Conservation (phyloP, 176 grass and related monocot genomes). For the Musa acuminata region DNA sequence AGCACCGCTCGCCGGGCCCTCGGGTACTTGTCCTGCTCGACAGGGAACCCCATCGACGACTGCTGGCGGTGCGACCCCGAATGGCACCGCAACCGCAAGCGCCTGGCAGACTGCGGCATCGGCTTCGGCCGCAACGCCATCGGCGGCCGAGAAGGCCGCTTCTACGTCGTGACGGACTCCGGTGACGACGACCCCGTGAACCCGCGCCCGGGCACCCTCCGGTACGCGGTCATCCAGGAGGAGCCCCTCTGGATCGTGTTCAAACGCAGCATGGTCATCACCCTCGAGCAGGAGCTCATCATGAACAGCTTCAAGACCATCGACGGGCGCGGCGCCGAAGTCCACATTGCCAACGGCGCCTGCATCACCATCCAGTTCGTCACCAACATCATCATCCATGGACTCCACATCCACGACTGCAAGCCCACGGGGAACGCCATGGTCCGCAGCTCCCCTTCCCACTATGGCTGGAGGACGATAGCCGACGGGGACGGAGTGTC, state of each 20-base stretch:
- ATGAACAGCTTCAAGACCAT: slow-evolving; percentile 28
- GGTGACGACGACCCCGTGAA: slow-evolving; percentile 22
- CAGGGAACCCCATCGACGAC: slow-evolving; percentile 20
- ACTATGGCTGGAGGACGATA: slow-evolving; percentile 19
- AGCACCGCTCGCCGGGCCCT: slow-evolving; percentile 8
- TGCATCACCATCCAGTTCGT: slow-evolving; percentile 21
- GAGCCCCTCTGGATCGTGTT: slow-evolving; percentile 23
- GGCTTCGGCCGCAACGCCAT: slow-evolving; percentile 22
- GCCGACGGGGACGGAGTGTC: slow-evolving; percentile 19
- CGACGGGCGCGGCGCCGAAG: slow-evolving; percentile 20
- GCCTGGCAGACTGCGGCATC: slow-evolving; percentile 20
- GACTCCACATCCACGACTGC: slow-evolving; percentile 22
- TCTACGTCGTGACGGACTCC: slow-evolving; percentile 17
- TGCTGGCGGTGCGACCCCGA: slow-evolving; percentile 24
- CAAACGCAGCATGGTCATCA: slow-evolving; percentile 15
- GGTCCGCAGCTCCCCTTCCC: slow-evolving; percentile 19
- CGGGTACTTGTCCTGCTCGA: slow-evolving; percentile 5
- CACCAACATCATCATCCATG: slow-evolving; percentile 22
- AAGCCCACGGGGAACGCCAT: slow-evolving; percentile 22
- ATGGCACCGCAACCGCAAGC: slow-evolving; percentile 11
- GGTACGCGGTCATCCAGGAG: slow-evolving; percentile 20
- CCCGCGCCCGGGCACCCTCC: slow-evolving; percentile 18
- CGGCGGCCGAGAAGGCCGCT: neutral
- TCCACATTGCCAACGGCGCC: slow-evolving; percentile 20
- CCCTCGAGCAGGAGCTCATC: slow-evolving; percentile 21